Base-by-base conservation (phyloP, 352 stramenopile genomes). In the Phytophthora boehmeriae region DNA sequence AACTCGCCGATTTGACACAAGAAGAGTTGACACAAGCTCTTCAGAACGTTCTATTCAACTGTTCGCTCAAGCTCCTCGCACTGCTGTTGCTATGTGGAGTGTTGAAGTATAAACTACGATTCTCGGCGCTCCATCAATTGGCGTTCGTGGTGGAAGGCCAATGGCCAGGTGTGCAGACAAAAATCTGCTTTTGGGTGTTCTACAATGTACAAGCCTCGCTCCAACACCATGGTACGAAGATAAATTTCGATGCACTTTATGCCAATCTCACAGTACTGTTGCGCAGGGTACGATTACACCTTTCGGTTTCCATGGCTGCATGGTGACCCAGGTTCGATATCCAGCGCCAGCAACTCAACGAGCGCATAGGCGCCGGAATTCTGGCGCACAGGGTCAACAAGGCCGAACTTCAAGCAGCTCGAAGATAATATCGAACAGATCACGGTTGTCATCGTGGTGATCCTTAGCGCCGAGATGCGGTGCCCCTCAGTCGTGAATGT, bases 61-160 rank as follows among this genome's bases (percentile, higher is more conserved):
- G 30, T 17, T 23, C 36, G 1, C 3, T 55, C 5, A 43, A 63
- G 46, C 2, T 63, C 22, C 17, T 63, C 17, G 53, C 59, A 11
- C 17, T 69, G n/a, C 6, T 44, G 10, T 13, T 61, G 32, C 42
- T 69, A 1, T 62, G 53, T n/a, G 22, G 25, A 4, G 38, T 49
- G 11, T 20, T 51, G 23, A 23, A 44, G 42, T 28, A 25, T 22
- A 50, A 56, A 9, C 38, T 63, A 20, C 55, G 44, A 2, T 8
- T 63, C 10, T 50, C 55, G 10, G 32, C 56, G 5, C 13, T 77
- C 13, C 25, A 55, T 6, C 66, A 76, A 13, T 56, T 82, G 8
- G 67, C 62, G n/a, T 77, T 82, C 34, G 69, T 79, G 25, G 38
- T 79, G 17, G 47, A 61, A 34, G 60, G 46, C 1, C 61, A 76